These are phyloP conservation scores for Eruca vesicaria DNA, from an alignment of 441 rosid species.

Conservation along the genomic window DNA sequence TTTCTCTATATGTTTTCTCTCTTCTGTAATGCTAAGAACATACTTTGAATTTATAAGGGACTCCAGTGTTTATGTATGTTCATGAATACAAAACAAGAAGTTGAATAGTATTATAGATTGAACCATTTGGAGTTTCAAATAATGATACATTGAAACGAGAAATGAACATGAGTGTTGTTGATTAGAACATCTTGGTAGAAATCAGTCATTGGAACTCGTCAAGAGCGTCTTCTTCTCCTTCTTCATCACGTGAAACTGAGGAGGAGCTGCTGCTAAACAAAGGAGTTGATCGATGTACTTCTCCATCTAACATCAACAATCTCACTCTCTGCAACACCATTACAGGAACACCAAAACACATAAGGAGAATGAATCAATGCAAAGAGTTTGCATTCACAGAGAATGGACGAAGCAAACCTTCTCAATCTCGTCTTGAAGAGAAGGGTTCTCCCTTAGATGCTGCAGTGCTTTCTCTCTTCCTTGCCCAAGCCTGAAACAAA, in stretches of 20 bases:
- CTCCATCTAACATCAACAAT: conserved; percentile 58
- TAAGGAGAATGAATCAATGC: background rate
- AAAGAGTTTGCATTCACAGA: background rate
- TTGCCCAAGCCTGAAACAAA: conserved; percentile 75
- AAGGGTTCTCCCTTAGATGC: conserved; percentile 68
- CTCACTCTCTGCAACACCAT: conserved; percentile 56
- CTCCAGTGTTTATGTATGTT: conserved; percentile 16
- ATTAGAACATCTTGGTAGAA: background rate
- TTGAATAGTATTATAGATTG: background rate
- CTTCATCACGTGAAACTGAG: conserved; percentile 43
- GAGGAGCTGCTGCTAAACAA: conserved; percentile 35
- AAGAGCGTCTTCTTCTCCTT: conserved; percentile 47
- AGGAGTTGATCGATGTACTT: conserved; percentile 41
- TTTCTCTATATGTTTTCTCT: background rate
- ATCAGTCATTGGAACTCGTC: conserved; percentile 46
- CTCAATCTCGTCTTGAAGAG: conserved; percentile 65
- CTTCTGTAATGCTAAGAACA: conserved; percentile 13
- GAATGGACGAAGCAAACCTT: conserved; percentile 57
- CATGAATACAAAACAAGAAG: background rate
- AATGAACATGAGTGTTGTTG: conserved; percentile 11
- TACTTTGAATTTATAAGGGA: conserved; percentile 20
- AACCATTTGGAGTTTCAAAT: background rate
- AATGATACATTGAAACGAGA: background rate
- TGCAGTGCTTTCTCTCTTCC: conserved; percentile 91
- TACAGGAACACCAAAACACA: background rate